Evolutionary conservation across 352 stramenopile species (phyloP).

Genomic region (Phytopythium sindhum): DNA sequence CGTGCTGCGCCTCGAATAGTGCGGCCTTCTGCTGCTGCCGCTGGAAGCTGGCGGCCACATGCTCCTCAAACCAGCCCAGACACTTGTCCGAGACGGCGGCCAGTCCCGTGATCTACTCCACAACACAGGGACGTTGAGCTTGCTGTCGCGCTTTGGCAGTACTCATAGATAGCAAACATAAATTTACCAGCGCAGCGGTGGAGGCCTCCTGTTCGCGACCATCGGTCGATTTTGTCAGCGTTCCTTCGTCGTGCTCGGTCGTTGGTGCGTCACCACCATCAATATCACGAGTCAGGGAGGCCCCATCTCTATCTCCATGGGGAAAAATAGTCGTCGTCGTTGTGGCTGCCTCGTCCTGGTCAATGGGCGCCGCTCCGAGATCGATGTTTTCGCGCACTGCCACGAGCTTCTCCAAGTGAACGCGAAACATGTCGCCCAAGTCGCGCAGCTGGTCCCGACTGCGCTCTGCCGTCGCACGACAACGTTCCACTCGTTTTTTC

Average conservation of each 20-base stretch:
- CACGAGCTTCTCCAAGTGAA: slow-evolving; percentile 57
- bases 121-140: background rate
- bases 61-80: slow-evolving; percentile 48
- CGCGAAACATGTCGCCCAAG: slow-evolving; percentile 47
- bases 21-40: slow-evolving; percentile 41
- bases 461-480: slow-evolving; percentile 17
- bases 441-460: slow-evolving; percentile 30
- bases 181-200: background rate
- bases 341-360: background rate
- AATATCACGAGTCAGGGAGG: background rate
- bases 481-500: slow-evolving; percentile 12
- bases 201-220: background rate
- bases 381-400: slow-evolving; percentile 51
- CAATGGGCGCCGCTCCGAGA: background rate
- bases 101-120: slow-evolving; percentile 35
- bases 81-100: slow-evolving; percentile 46
- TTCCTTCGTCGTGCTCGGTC: background rate
- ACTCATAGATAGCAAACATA: too few relatives aligned
- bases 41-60: slow-evolving; percentile 41
- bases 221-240: background rate
- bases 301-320: slow-evolving; percentile 4
- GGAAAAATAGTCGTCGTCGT: background rate
- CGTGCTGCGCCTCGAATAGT: slow-evolving; percentile 42
- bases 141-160: background rate
- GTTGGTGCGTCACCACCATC: background rate